A percentile compares a stretch with the other conserved stretches of the same genome.
Evolutionary conservation across 306 rosid genomes (phyloP).

Genomic region (Luffa aegyptiaca): DNA sequence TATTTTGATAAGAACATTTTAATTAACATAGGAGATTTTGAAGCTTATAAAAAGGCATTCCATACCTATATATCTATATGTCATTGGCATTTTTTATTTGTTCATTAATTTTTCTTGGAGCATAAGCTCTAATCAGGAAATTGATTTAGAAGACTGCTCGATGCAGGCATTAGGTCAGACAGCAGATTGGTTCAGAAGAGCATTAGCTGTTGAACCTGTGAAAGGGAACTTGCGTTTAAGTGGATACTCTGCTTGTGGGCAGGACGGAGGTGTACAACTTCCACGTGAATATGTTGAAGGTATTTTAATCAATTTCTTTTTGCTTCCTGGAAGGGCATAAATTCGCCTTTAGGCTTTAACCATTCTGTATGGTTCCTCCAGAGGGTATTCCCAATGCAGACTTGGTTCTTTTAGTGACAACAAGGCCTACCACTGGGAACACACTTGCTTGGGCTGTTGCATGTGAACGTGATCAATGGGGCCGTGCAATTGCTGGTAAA

Average conservation of each 20-base stretch:
- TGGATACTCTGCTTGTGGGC: slow-evolving; percentile 99
- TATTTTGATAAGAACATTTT: not conserved
- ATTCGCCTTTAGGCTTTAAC: not conserved
- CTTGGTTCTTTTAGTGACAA: slow-evolving; percentile 91
- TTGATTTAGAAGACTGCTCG: slow-evolving; percentile 18
- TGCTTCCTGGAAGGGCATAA: not conserved
- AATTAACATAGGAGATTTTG: not conserved
- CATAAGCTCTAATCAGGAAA: not conserved
- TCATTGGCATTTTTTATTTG: not conserved
- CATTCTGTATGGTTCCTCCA: slow-evolving; percentile 15
- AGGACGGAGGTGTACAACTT: slow-evolving; percentile 98
- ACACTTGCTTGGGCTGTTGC: slow-evolving; percentile 99
- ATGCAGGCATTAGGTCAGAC: slow-evolving; percentile 92
- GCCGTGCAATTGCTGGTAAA: slow-evolving; percentile 91
- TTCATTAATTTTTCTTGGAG: not conserved
- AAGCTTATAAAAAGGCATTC: not conserved
- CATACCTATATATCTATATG: not conserved
- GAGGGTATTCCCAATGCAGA: slow-evolving; percentile 89
- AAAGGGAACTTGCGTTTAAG: slow-evolving; percentile 88
- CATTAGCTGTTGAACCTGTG: slow-evolving; percentile 92
- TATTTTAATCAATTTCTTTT: slow-evolving; percentile 16
- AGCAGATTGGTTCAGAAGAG: slow-evolving; percentile 90
- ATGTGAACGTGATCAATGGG: slow-evolving; percentile 99
- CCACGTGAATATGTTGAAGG: slow-evolving; percentile 93
- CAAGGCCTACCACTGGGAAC: slow-evolving; percentile 94